These are phyloP conservation scores for Saturnispora ahearnii DNA, from an alignment of 805 yeast species.

Conservation along the genomic window DNA sequence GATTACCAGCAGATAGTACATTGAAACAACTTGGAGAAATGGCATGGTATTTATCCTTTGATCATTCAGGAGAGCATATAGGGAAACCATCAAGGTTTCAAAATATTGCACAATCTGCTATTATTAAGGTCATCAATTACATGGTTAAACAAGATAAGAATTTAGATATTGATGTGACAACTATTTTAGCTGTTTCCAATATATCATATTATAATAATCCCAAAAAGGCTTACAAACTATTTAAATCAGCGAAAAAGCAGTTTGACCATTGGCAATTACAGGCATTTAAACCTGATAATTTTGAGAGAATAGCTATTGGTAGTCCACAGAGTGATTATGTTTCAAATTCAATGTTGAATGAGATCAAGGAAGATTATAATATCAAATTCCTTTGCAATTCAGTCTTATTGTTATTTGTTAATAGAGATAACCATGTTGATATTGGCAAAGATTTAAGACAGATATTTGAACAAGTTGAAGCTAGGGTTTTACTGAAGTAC, in stretches of 20 bases:
- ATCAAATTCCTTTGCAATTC: constrained; percentile 25
- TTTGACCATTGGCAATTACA: constrained; percentile 28
- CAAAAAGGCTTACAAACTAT: constrained; percentile 19
- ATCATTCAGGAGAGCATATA: constrained; percentile 22
- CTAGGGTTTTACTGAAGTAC: constrained; percentile 14
- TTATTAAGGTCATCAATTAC: constrained; percentile 18
- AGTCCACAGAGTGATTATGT: background rate
- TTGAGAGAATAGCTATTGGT: constrained; percentile 12
- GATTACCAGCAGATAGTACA: constrained; percentile 10
- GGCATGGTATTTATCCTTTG: constrained; percentile 25
- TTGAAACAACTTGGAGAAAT: constrained; percentile 22
- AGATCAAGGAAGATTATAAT: constrained; percentile 20
- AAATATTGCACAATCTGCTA: constrained; percentile 20
- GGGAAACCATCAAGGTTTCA: constrained; percentile 17
- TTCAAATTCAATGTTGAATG: constrained; percentile 9
- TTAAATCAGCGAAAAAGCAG: constrained; percentile 23
- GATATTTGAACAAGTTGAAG: constrained; percentile 16
- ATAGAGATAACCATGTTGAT: constrained; percentile 9
- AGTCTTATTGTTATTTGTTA: constrained; percentile 18
- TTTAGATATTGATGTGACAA: constrained; percentile 19
- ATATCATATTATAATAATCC: constrained; percentile 18
- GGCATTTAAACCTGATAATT: constrained; percentile 26
- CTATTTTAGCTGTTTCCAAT: constrained; percentile 25
- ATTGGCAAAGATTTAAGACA: constrained; percentile 15
- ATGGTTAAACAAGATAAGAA: constrained; percentile 12